These are phyloP conservation scores for Trifolium pratense DNA, from an alignment of 306 rosid genomes.

Conservation along the genomic window DNA sequence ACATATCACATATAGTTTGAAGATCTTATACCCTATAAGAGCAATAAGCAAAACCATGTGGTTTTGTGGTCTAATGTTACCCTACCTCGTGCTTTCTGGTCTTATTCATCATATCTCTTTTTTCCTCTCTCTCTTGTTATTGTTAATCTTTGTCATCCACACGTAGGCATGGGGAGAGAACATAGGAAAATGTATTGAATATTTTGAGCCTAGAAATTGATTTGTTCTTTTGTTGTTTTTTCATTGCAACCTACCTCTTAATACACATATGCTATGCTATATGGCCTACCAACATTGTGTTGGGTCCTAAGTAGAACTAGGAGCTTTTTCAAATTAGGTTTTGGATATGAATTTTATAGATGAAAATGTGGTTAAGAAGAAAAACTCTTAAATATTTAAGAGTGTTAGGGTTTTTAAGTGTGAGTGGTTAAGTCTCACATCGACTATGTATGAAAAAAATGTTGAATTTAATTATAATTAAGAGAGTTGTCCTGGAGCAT, in stretches of 20 bases:
- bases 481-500: too few relatives aligned
- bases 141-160: conserved; percentile 35
- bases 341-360: not conserved
- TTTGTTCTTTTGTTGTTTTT: conserved; percentile 31
- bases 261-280: conserved; percentile 13
- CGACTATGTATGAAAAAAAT: too few relatives aligned
- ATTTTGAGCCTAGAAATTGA: not conserved
- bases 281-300: not conserved
- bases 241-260: conserved; percentile 26
- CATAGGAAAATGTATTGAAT: not conserved
- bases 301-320: not conserved
- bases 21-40: conserved; percentile 37
- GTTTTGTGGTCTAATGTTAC: conserved; percentile 38
- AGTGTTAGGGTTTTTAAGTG: too few relatives aligned
- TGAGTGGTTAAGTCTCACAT: too few relatives aligned
- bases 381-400: too few relatives aligned
- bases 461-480: too few relatives aligned
- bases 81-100: conserved; percentile 46
- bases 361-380: not conserved
- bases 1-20: conserved; percentile 37
- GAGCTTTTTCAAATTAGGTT: not conserved
- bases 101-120: conserved; percentile 18
- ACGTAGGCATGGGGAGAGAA: conserved; percentile 24
- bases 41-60: conserved; percentile 66
- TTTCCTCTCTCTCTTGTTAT: not conserved